Percentiles rank a stretch among this genome's conserved stretches.
phyloP scores from a whole-genome alignment of 2,329 filamentous ascomycete species.

The Parastagonospora avenae region DNA sequence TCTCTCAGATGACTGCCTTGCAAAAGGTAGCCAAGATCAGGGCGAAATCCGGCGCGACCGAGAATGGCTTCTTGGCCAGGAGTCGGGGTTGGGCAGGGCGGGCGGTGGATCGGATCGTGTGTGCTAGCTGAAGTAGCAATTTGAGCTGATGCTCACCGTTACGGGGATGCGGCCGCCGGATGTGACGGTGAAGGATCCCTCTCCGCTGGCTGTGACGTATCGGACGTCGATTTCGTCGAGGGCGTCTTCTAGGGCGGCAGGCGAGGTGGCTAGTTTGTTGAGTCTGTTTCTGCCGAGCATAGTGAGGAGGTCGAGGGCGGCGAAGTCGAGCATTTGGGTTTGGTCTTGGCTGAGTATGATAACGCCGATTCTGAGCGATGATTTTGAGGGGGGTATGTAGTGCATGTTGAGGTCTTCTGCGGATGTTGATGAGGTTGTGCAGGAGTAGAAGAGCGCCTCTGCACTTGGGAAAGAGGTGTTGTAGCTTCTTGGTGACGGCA shows the following conservation, averaged over 20 bases:
- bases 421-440: slow-evolving; percentile 42
- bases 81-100: slow-evolving; percentile 27
- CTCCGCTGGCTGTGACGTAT: slow-evolving; percentile 45
- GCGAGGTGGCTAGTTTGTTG: slow-evolving; percentile 27
- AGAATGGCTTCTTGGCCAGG: slow-evolving; percentile 40
- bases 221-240: slow-evolving; percentile 46
- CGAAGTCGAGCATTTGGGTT: slow-evolving; percentile 41
- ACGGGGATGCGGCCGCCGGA: slow-evolving; percentile 44
- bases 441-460: slow-evolving; percentile 45
- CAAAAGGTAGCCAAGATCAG: slow-evolving; percentile 29
- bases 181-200: slow-evolving; percentile 43
- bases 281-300: slow-evolving; percentile 38
- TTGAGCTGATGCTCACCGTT: slow-evolving; percentile 44
- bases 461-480: slow-evolving; percentile 39
- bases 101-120: slow-evolving; percentile 18
- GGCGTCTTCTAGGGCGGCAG: slow-evolving; percentile 32
- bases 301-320: slow-evolving; percentile 40
- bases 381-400: slow-evolving; percentile 41
- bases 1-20: slow-evolving; percentile 34
- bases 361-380: slow-evolving; percentile 41
- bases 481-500: slow-evolving; percentile 43
- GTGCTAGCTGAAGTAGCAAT: slow-evolving; percentile 26
- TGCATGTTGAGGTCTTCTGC: slow-evolving; percentile 40
- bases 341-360: slow-evolving; percentile 34
- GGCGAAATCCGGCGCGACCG: slow-evolving; percentile 41